A percentile compares a stretch with the other conserved stretches of the same genome.
These are phyloP conservation scores for Yamadazyma laniorum DNA, from an alignment of 805 yeast genomes.

Conservation along the genomic window DNA sequence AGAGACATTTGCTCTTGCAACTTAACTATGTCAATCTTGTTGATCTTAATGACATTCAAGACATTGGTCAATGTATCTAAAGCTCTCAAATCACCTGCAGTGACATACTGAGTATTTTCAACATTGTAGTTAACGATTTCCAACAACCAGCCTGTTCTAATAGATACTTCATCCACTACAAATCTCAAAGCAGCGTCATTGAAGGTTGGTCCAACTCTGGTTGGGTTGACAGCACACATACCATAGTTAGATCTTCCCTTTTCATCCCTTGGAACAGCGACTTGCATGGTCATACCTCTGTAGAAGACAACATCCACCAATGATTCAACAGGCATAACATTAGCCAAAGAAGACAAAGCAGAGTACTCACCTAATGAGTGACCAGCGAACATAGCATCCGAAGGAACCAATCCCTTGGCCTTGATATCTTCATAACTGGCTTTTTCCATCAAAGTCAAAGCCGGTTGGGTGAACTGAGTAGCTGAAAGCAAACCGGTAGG, in stretches of 20 bases:
- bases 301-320: conserved; percentile 97
- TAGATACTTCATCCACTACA: conserved; percentile 85
- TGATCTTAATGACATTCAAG: conserved; percentile 86
- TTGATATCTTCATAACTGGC: conserved; percentile 98
- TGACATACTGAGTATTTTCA: conserved; percentile 96
- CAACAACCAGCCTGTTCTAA: conserved; percentile 86
- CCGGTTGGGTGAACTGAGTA: conserved; percentile 99
- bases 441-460: conserved; percentile 98
- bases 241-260: conserved; percentile 97
- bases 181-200: conserved; percentile 90
- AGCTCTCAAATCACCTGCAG: conserved; percentile 97
- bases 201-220: conserved; percentile 85
- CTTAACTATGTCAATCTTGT: conserved; percentile 90
- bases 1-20: conserved; percentile 77
- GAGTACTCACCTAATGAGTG: conserved; percentile 99
- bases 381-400: conserved; percentile 94
- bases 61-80: conserved; percentile 92
- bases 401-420: conserved; percentile 91
- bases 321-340: conserved; percentile 97
- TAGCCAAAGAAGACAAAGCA: conserved; percentile 94
- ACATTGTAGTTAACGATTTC: conserved; percentile 98
- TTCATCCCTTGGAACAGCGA: conserved; percentile 97
- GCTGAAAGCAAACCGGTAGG: conserved; percentile 96
- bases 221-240: conserved; percentile 98
- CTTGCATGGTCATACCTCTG: conserved; percentile 99